Conservation (phyloP, 139 green algal species). For the Trebouxia sp. region DNA sequence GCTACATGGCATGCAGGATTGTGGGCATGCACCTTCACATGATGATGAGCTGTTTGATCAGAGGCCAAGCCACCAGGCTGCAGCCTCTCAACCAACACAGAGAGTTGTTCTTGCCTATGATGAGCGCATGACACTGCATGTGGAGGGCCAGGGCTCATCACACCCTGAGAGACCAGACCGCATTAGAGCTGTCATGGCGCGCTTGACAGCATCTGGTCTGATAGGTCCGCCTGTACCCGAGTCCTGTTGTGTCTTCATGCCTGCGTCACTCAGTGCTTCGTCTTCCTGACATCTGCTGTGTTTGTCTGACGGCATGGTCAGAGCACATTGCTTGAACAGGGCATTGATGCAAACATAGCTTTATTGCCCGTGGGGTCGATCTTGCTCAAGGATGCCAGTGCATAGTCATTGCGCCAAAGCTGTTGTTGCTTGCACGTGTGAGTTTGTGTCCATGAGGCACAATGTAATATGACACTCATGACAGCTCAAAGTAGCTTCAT, state of each 20-base stretch:
- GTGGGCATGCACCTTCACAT: neutral
- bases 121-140: conserved; percentile 58
- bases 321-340: too few species aligned
- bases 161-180: conserved; percentile 73
- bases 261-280: neutral
- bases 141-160: conserved; percentile 28
- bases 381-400: too few species aligned
- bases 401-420: too few species aligned
- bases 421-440: too few species aligned
- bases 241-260: neutral
- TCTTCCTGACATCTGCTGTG: too few species aligned
- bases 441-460: too few species aligned
- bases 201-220: conserved; percentile 55
- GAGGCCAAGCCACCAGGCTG: neutral
- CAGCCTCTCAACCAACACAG: neutral
- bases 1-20: conserved; percentile 8
- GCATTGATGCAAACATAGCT: too few species aligned
- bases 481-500: too few species aligned
- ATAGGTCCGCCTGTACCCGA: conserved; percentile 13
- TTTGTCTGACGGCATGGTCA: too few species aligned
- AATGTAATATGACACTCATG: too few species aligned
- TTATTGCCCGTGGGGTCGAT: too few species aligned
- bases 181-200: conserved; percentile 66
- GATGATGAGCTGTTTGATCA: neutral
- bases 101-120: conserved; percentile 48